These are phyloP conservation scores for Saksenaea vasiformis DNA, from an alignment of 371 early-diverging fungal species.

Conservation along the genomic window DNA sequence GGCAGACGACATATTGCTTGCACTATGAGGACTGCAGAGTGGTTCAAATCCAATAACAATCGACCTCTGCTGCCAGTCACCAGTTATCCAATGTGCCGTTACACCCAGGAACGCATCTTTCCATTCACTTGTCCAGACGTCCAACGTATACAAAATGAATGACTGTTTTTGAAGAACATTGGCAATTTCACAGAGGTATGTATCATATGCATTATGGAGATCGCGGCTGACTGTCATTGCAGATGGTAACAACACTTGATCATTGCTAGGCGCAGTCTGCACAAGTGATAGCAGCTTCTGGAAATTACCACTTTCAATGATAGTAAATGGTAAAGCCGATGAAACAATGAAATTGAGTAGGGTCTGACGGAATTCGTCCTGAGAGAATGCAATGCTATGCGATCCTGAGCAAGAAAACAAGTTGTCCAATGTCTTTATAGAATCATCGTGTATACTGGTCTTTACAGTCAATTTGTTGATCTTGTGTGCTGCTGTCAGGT, in stretches of 20 bases:
- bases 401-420: too few species aligned
- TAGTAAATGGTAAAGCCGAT: too few species aligned
- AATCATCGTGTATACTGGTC: not conserved
- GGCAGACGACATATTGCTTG: slow-evolving; percentile 14
- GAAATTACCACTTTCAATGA: too few species aligned
- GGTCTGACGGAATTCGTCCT: too few species aligned
- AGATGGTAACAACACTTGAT: not conserved
- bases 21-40: slow-evolving; percentile 15
- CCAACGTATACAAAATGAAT: too few species aligned
- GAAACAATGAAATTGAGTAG: too few species aligned
- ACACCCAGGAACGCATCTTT: slow-evolving; percentile 16
- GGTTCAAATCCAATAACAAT: slow-evolving; percentile 20
- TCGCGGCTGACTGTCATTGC: not conserved
- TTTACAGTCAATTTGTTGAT: not conserved
- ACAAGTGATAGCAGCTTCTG: too few species aligned
- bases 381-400: too few species aligned
- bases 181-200: not conserved
- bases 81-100: slow-evolving; percentile 26
- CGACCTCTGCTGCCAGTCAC: slow-evolving; percentile 17
- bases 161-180: too few species aligned
- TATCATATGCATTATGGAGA: not conserved
- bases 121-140: slow-evolving; percentile 25
- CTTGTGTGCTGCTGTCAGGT: not conserved
- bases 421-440: not conserved
- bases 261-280: too few species aligned